Percentiles rank a stretch among this genome's conserved stretches.
Evolutionary conservation across 257 asterid species (phyloP).

Genomic region (Gentiana dahurica): DNA sequence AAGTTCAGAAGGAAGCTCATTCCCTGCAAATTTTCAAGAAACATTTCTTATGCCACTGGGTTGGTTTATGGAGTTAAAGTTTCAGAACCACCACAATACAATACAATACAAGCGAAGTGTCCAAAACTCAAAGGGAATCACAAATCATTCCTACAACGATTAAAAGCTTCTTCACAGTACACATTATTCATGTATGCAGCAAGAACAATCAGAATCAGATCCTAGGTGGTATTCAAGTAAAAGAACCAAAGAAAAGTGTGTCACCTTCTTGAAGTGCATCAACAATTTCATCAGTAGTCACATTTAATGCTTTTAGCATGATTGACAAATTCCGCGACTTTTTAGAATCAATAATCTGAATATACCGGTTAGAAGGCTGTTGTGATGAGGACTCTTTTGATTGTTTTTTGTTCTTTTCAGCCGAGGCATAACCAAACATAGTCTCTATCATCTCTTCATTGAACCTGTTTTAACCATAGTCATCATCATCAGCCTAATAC

Average conservation of each 20-base stretch:
- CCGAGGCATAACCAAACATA: conserved; percentile 57
- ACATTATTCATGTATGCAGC: no score
- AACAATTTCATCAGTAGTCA: conserved; percentile 80
- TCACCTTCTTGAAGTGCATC: conserved; percentile 87
- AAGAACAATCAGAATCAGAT: no score
- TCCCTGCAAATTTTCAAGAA: conserved; percentile 39
- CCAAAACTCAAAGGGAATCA: no score
- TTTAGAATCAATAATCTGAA: conserved; percentile 64
- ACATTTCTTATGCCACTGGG: background rate
- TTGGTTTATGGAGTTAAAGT: background rate
- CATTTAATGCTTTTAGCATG: conserved; percentile 70
- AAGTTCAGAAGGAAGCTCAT: conserved; percentile 77
- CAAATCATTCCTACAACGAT: no score
- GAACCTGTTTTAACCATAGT: conserved; percentile 38
- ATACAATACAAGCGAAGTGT: background rate
- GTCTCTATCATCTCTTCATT: conserved; percentile 86
- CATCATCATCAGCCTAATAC: conserved; percentile 10
- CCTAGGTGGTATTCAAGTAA: background rate
- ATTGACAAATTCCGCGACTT: conserved; percentile 77
- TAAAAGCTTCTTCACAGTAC: no score
- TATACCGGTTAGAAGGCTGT: conserved; percentile 31
- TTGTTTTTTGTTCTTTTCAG: conserved; percentile 39
- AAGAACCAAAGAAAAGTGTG: conserved; percentile 6
- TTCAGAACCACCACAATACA: no score
- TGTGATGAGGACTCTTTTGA: conserved; percentile 36